Conservation (phyloP, 371 early-diverging fungal genomes). For the Umbelopsis sp. region DNA sequence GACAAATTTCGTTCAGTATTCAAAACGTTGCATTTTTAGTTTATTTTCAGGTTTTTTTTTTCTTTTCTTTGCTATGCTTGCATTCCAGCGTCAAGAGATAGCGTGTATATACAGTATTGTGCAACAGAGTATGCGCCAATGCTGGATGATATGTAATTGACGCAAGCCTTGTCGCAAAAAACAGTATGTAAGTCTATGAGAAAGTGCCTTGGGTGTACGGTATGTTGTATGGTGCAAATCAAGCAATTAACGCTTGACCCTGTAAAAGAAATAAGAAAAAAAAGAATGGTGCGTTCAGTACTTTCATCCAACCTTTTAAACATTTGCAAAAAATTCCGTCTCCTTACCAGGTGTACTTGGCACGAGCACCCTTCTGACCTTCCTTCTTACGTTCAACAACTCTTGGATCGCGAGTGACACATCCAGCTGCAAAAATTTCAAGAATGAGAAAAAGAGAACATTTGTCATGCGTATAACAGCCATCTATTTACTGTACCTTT, state of each 20-base stretch:
- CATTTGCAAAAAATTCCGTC: not conserved
- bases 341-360: slow-evolving; percentile 86
- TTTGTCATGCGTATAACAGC: not conserved
- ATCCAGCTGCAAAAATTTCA: slow-evolving; percentile 58
- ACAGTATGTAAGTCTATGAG: too few relatives aligned
- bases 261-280: not conserved
- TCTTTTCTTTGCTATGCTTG: not conserved
- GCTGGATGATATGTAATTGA: too few relatives aligned
- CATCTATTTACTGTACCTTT: slow-evolving; percentile 51
- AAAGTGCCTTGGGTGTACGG: too few relatives aligned
- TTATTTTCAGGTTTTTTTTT: not conserved
- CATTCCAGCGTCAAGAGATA: slow-evolving; percentile 5
- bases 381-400: slow-evolving; percentile 98
- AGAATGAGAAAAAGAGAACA: slow-evolving; percentile 1
- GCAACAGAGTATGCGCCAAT: too few relatives aligned
- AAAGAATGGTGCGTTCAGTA: too few relatives aligned
- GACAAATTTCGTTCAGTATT: not conserved
- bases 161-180: too few relatives aligned
- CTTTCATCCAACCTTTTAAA: too few relatives aligned
- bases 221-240: not conserved
- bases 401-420: slow-evolving; percentile 81
- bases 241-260: slow-evolving; percentile 26
- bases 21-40: not conserved
- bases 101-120: not conserved
- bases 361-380: slow-evolving; percentile 93